Evolutionary conservation across 345 rosid species (phyloP).

Genomic region (Camelina neglecta): DNA sequence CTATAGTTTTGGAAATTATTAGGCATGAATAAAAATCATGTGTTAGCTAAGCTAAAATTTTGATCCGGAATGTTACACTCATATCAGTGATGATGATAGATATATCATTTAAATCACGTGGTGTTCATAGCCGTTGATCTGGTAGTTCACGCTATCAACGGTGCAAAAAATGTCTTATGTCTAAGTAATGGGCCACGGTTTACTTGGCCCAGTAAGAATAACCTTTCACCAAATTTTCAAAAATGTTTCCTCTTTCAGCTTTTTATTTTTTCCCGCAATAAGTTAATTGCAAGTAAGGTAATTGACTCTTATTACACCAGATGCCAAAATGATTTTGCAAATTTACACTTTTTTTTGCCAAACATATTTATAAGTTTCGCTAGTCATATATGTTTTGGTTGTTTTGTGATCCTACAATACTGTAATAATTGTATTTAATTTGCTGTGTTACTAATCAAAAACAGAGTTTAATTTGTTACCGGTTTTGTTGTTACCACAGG

Average conservation of each 20-base stretch:
- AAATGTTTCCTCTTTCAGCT: slow-evolving; percentile 1
- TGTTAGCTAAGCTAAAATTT: not conserved
- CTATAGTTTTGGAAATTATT: slow-evolving; percentile 14
- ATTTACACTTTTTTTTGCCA: not conserved
- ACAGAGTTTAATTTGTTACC: not conserved
- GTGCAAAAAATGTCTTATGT: not conserved
- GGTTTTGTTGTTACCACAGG: slow-evolving; percentile 52
- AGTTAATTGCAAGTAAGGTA: slow-evolving; percentile 29
- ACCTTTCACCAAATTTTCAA: not conserved
- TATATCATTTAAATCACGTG: slow-evolving; percentile 33
- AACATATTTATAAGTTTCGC: not conserved
- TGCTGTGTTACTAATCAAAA: not conserved
- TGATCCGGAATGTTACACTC: not conserved
- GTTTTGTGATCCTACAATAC: not conserved
- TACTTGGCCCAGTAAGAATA: slow-evolving; percentile 39
- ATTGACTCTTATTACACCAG: slow-evolving; percentile 4
- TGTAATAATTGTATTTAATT: not conserved
- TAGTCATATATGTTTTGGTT: not conserved
- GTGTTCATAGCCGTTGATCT: slow-evolving; percentile 41
- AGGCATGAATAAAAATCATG: not conserved
- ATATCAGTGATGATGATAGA: not conserved
- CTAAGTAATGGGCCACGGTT: slow-evolving; percentile 23
- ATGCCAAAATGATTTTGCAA: not conserved
- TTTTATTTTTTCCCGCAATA: slow-evolving; percentile 25
- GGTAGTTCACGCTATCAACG: slow-evolving; percentile 41